phyloP scores from a whole-genome alignment of 495 filamentous ascomycete species.

The Gamarada debralockiae region DNA sequence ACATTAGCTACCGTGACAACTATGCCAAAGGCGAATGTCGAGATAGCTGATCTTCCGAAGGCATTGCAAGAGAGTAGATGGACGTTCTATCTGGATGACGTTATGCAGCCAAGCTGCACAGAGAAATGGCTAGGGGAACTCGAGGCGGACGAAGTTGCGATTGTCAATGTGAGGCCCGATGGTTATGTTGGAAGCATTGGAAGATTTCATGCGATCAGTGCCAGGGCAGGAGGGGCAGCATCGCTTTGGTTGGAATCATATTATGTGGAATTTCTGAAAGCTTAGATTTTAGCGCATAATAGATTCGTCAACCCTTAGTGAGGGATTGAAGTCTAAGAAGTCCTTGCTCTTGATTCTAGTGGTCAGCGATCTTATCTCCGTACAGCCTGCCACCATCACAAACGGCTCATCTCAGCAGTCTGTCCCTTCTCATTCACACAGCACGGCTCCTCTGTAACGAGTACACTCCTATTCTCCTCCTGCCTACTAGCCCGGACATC shows the following conservation, averaged over 20 bases:
- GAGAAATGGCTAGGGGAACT: constrained; percentile 55
- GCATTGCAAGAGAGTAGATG: constrained; percentile 57
- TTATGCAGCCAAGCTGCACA: constrained; percentile 40
- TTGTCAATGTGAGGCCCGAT: constrained; percentile 63
- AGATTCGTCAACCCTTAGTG: too few relatives aligned
- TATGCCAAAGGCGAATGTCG: constrained; percentile 51
- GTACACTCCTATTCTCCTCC: constrained; percentile 18
- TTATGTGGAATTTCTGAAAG: constrained; percentile 34
- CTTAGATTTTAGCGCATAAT: too few relatives aligned
- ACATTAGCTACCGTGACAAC: constrained; percentile 56
- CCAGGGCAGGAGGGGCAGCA: constrained; percentile 25
- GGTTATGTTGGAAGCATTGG: constrained; percentile 61
- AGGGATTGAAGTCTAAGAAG: too few relatives aligned
- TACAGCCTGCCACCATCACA: too few relatives aligned
- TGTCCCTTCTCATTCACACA: too few relatives aligned
- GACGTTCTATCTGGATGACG: constrained; percentile 64
- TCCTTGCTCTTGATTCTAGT: too few relatives aligned
- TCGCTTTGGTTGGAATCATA: constrained; percentile 43
- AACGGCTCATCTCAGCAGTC: too few relatives aligned
- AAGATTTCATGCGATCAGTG: constrained; percentile 37
- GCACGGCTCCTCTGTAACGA: neutral
- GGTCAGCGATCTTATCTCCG: too few relatives aligned
- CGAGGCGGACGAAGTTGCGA: constrained; percentile 43
- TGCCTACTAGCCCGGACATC: constrained; percentile 15
- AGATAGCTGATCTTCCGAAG: constrained; percentile 56